Base-by-base conservation (phyloP, 345 rosid genomes). In the Eucalyptus sideroxylon region DNA sequence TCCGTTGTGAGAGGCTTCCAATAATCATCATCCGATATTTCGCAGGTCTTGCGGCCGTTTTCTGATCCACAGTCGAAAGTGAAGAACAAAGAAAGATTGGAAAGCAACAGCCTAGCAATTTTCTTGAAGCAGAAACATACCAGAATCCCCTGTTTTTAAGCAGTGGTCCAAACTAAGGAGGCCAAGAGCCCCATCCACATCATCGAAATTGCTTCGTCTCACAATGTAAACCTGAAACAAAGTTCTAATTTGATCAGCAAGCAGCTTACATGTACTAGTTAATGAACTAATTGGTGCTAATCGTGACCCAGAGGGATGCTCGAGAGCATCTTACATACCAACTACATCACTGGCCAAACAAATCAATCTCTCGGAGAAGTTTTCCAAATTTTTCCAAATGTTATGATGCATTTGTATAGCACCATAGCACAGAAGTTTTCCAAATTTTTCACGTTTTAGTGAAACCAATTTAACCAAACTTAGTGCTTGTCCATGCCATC, bases 141-240 rank as follows among this genome's bases (percentile, higher is more conserved):
- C 85, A 15, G 47, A 86, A 82, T 55, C 16, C 31, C 34, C 53
- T 86, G 50, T 49, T 59, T 88, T 65, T n/a, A 37, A 50, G 49
- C 24, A 30, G n/a, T 89, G 53, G 27, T 45, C 89, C 77, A 87
- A 67, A 45, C 53, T 85, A 34, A 87, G 55, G 47, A 90, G 88
- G 47, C 88, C 90, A 31, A 88, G 87, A 81, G 92, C 89, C 47
- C 89, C 91, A 86, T 87, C 92, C 7, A 51, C 87, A 55, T 81
- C 92, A 30, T 60, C 55, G 37, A 55, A 69, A 26, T 31, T 27
- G 86, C 50, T 53, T 53, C 81, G 42, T n/a, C 90, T 87, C 65
- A 69, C 86, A 44, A 89, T 53, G 53, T 30, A 89, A 86, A 87
- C 90, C 93, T 90, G 55, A 87, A 89, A 72, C 19, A 24, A 77